A percentile compares a stretch with the other conserved stretches of the same genome.
Conservation (phyloP, 345 rosid genomes). For the Salix suchowensis region DNA sequence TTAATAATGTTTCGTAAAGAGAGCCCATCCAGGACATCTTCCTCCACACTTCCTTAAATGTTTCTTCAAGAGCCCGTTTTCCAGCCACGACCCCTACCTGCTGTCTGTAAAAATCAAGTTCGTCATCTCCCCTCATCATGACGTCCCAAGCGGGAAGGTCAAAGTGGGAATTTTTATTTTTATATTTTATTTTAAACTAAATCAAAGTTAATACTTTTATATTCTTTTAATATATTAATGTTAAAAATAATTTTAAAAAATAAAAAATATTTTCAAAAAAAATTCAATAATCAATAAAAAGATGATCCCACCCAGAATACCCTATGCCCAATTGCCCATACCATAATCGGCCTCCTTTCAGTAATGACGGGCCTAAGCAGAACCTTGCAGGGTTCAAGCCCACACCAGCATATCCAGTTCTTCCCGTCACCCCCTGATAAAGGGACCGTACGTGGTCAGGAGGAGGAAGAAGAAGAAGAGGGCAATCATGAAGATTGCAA, state of each 20-base stretch:
- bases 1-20: too few species aligned
- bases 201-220: too few species aligned
- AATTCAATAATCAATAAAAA: neutral
- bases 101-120: neutral
- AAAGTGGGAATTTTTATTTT: neutral
- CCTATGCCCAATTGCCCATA: conserved; percentile 12
- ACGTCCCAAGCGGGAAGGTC: neutral
- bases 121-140: neutral
- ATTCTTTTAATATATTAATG: too few species aligned
- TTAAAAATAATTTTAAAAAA: too few species aligned
- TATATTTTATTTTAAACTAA: too few species aligned
- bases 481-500: conserved; percentile 25
- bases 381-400: conserved; percentile 26
- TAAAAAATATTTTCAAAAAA: too few species aligned
- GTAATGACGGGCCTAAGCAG: conserved; percentile 17
- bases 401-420: conserved; percentile 19
- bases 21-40: too few species aligned
- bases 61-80: too few species aligned
- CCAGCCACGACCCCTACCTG: too few species aligned
- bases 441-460: conserved; percentile 31
- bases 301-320: conserved; percentile 31
- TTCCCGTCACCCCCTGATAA: conserved; percentile 24
- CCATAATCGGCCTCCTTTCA: conserved; percentile 24
- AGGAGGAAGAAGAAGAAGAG: conserved; percentile 18
- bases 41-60: too few species aligned